Evolutionary conservation across 495 filamentous ascomycete genomes (phyloP).

Genomic region (Geopyxis carbonaria): DNA sequence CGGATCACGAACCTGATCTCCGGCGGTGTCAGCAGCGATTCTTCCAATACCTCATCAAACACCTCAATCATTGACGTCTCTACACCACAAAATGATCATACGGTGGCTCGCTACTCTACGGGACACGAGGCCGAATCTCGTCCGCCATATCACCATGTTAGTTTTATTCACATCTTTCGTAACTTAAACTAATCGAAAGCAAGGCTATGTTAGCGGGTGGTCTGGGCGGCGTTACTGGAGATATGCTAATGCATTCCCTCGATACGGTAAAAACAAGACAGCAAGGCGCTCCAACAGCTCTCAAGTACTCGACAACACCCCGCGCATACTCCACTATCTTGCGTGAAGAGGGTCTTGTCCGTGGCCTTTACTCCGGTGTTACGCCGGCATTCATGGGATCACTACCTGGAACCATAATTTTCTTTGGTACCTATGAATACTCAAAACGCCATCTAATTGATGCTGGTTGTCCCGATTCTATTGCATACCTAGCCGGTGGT

Average conservation of each 20-base stretch:
- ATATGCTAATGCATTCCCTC: constrained; percentile 97
- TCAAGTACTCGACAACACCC: constrained; percentile 76
- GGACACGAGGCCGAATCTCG: constrained; percentile 34
- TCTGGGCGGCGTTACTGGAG: constrained; percentile 74
- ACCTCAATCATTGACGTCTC: constrained; percentile 8
- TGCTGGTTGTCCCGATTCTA: constrained; percentile 50
- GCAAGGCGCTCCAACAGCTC: constrained; percentile 85
- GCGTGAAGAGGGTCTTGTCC: constrained; percentile 71
- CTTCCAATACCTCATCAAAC: constrained; percentile 12
- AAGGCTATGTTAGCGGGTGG: constrained; percentile 93
- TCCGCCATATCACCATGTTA: constrained; percentile 49
- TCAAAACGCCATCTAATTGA: constrained; percentile 84
- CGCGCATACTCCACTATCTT: constrained; percentile 83
- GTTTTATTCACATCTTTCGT: constrained; percentile 18
- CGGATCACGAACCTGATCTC: constrained; percentile 31
- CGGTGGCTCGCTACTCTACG: constrained; percentile 8
- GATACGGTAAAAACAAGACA: constrained; percentile 99
- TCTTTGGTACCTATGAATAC: constrained; percentile 92
- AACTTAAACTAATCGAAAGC: constrained; percentile 5
- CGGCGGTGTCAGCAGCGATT: constrained; percentile 12
- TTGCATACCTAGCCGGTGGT: constrained; percentile 76
- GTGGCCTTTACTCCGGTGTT: constrained; percentile 87
- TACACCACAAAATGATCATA: not conserved
- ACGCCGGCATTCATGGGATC: constrained; percentile 78
- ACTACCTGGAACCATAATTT: constrained; percentile 83